Evolutionary conservation across 805 yeast genomes (phyloP).

Genomic region (Metschnikowia chrysomelidarum): DNA sequence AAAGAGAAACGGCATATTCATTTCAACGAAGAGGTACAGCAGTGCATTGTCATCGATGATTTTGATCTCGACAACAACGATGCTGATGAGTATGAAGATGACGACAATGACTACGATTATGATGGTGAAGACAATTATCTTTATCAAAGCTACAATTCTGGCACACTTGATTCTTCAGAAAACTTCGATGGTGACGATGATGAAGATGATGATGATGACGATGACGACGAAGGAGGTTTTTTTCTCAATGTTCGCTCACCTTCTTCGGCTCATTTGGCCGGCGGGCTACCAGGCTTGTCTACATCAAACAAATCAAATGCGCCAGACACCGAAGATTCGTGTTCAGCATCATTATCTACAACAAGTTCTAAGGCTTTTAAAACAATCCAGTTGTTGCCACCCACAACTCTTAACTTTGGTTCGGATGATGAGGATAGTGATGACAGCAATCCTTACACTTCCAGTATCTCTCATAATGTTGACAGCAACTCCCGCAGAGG

Average conservation of each 20-base stretch:
- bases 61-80: conserved; percentile 13
- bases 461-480: conserved; percentile 69
- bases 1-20: conserved; percentile 69
- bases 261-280: conserved; percentile 26
- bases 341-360: conserved; percentile 31
- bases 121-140: conserved; percentile 18
- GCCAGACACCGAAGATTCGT: conserved; percentile 14
- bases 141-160: conserved; percentile 17
- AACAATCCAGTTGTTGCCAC: conserved; percentile 78
- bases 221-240: conserved; percentile 67
- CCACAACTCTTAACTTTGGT: conserved; percentile 80
- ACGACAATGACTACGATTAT: conserved; percentile 22
- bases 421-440: conserved; percentile 62
- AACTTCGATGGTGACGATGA: conserved; percentile 27
- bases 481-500: conserved; percentile 62
- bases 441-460: conserved; percentile 48
- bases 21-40: conserved; percentile 92
- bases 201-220: conserved; percentile 41
- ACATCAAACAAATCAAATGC: conserved; percentile 7
- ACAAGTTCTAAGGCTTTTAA: conserved; percentile 33
- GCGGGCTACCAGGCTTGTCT: conserved; percentile 18
- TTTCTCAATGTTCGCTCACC: conserved; percentile 55
- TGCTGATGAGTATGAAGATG: conserved; percentile 17
- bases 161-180: conserved; percentile 14
- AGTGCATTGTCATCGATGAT: conserved; percentile 73